Evolutionary conservation across 768 basidiomycete species (phyloP), one percentile per base, ranked within the genome.

Genomic region (Tephrocybe sp.): DNA sequence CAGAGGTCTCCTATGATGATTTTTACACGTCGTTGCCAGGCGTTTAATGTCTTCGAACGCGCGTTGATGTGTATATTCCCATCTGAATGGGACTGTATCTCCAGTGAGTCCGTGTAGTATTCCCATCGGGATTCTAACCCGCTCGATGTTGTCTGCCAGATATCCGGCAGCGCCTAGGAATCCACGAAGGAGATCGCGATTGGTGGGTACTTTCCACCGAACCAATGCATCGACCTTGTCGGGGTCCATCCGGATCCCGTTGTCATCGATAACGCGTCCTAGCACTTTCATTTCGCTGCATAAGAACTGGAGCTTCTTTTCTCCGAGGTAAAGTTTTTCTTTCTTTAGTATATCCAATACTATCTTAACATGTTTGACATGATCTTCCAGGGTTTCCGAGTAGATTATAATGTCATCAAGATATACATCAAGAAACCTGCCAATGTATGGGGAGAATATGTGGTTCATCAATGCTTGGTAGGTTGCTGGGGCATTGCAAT

Each of bases 401-500:
- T 66, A 75, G 13, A 75, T 68, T 3, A 75, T 49, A 13, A 74
- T 70, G 38, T 74, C 67, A 49, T 75, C 70, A 1, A 74, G 56
- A 22, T 34, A 34, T 7, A 34, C 33, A 34, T 34, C 5, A 10
- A 34, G 9, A n/a, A 34, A 34, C 13, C 33, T 4, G 15, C 33
- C 33, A 34, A 34, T 34, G 4, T n/a, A 34, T 34, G 33, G 33
- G 7, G 4, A 10, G 18, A 1, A 76, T 61, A 45, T 5, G 13
- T 50, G 34, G 7, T 74, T 74, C 72, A 76, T 76, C 0, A 78
- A 42, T 0, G 66, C 52, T 45, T 77, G 75, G 57, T 68, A 76
- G 8, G 74, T 77, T 0, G 74, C 33, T 7, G 11, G 11, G 15
- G 11, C 33, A 34, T 15, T 34, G 15, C 33, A 34, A n/a, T 34